These are phyloP conservation scores for Medicago arabica DNA, from an alignment of 306 rosid species.

Conservation along the genomic window DNA sequence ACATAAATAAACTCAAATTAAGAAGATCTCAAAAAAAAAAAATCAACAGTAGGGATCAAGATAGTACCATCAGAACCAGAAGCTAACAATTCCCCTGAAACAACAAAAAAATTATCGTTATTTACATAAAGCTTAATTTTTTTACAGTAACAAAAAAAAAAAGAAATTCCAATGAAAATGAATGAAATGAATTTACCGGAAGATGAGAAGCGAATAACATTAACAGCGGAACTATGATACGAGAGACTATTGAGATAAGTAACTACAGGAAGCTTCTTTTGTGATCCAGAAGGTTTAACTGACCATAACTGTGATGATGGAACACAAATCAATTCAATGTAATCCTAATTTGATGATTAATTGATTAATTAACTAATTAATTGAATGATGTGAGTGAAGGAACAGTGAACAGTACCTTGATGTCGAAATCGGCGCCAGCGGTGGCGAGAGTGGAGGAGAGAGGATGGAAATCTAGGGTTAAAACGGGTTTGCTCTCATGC, in stretches of 20 bases:
- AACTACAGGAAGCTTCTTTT: constrained; percentile 70
- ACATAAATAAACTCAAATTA: constrained; percentile 18
- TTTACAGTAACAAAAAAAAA: not conserved
- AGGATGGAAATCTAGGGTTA: constrained; percentile 87
- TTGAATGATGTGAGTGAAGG: not conserved
- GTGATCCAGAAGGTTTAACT: constrained; percentile 54
- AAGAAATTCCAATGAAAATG: constrained; percentile 1
- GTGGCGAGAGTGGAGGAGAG: constrained; percentile 79
- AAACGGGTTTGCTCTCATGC: constrained; percentile 83
- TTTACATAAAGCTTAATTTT: constrained; percentile 9
- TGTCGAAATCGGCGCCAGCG: constrained; percentile 96
- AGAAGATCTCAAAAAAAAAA: not conserved
- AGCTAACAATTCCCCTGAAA: constrained; percentile 86
- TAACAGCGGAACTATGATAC: constrained; percentile 81
- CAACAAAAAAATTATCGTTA: constrained; percentile 25
- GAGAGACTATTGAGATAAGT: constrained; percentile 72
- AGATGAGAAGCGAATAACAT: constrained; percentile 80
- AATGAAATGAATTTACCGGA: constrained; percentile 56
- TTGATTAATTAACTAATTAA: not conserved
- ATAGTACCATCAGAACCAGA: constrained; percentile 87
- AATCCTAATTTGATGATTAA: not conserved
- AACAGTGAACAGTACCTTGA: constrained; percentile 61
- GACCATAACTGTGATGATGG: constrained; percentile 71
- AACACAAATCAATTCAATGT: constrained; percentile 19
- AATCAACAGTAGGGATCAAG: constrained; percentile 26